Percentiles rank a stretch among this genome's conserved stretches.
These are phyloP conservation scores for Brassica balearica DNA, from an alignment of 441 rosid species.

Conservation along the genomic window DNA sequence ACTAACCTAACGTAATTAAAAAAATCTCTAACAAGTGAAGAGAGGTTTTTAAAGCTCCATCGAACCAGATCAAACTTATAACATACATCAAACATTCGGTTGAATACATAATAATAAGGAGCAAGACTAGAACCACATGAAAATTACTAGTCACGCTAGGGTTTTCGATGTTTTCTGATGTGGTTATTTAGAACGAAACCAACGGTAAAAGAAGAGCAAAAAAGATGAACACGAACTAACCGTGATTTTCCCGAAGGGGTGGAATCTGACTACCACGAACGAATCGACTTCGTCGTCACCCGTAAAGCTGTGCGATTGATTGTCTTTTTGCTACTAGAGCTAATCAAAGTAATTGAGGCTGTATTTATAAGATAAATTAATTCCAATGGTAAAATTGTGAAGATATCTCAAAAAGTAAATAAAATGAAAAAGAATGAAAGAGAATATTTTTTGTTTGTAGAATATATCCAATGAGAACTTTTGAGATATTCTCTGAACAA, in stretches of 20 bases:
- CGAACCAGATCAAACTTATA: neutral
- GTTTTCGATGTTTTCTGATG: neutral
- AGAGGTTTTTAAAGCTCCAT: neutral
- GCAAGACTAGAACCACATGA: neutral
- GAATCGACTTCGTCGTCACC: neutral
- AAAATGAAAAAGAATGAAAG: neutral
- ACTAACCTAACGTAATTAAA: neutral
- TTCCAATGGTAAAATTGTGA: neutral
- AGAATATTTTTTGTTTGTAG: neutral
- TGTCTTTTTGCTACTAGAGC: neutral
- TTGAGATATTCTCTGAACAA: neutral
- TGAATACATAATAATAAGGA: neutral
- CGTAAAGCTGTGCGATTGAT: neutral
- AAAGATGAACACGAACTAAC: neutral
- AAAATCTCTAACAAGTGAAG: neutral
- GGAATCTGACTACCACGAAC: neutral
- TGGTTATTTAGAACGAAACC: neutral
- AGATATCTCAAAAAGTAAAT: too few relatives aligned
- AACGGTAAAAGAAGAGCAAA: neutral
- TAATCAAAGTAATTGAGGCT: neutral
- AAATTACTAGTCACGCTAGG: neutral
- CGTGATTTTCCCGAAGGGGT: neutral
- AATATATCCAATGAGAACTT: too few relatives aligned
- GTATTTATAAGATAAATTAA: too few relatives aligned
- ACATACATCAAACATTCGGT: neutral